A percentile compares a stretch with the other conserved stretches of the same genome.
Evolutionary conservation across 257 asterid species (phyloP).

Genomic region (Nicotiana tabacum): DNA sequence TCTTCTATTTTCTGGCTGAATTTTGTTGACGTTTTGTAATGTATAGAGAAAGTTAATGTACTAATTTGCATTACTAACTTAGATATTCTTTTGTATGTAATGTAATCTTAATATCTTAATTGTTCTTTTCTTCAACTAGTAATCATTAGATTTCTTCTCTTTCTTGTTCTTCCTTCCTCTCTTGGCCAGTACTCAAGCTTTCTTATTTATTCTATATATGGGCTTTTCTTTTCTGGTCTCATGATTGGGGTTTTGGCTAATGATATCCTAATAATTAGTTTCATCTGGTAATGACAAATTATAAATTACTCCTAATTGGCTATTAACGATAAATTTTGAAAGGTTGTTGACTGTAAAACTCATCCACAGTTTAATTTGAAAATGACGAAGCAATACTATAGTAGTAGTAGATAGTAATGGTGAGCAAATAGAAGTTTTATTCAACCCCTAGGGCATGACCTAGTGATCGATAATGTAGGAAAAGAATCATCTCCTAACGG

Average conservation of each 20-base stretch:
- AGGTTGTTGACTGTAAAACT: neutral
- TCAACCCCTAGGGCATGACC: no score
- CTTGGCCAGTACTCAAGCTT: neutral
- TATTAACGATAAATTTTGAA: neutral
- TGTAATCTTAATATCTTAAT: neutral
- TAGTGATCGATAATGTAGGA: no score
- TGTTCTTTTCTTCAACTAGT: neutral
- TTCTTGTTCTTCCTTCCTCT: neutral
- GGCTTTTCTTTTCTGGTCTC: no score
- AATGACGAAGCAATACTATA: neutral
- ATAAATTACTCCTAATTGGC: neutral
- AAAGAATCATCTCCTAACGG: no score
- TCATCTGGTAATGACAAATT: neutral
- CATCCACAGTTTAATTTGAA: neutral
- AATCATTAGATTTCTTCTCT: neutral
- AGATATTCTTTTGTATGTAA: slow-evolving; percentile 7
- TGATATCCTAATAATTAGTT: neutral
- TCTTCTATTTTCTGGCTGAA: neutral
- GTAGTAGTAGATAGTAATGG: no score
- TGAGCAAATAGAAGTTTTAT: neutral
- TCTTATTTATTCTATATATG: neutral
- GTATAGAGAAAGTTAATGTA: neutral
- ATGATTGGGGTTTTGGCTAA: neutral
- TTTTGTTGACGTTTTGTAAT: neutral
- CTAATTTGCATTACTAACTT: neutral